These are phyloP conservation scores for Penicillium manginii DNA, from an alignment of 495 filamentous ascomycete genomes.

Conservation along the genomic window DNA sequence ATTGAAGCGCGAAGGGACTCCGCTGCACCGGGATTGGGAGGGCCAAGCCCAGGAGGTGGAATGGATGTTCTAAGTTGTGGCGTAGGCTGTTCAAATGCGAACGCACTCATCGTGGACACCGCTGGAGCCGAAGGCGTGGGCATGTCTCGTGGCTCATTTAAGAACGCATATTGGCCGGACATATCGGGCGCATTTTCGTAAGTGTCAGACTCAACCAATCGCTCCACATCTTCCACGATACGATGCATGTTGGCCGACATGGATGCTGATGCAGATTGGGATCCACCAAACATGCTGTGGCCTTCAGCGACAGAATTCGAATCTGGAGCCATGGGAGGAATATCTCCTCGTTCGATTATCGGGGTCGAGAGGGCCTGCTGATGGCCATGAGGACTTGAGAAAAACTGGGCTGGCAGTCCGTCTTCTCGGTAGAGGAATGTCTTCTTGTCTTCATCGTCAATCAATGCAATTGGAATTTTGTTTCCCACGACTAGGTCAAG, in stretches of 20 bases:
- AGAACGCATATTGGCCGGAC: constrained; percentile 30
- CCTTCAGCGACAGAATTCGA: constrained; percentile 37
- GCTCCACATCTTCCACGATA: constrained; percentile 64
- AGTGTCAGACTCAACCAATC: constrained; percentile 61
- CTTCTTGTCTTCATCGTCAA: constrained; percentile 52
- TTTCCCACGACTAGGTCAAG: constrained; percentile 59
- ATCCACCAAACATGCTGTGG: constrained; percentile 45
- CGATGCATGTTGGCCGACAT: constrained; percentile 57
- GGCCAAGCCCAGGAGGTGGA: constrained; percentile 44
- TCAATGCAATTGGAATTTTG: constrained; percentile 49
- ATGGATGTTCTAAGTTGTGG: constrained; percentile 34
- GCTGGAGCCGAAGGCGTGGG: constrained; percentile 33
- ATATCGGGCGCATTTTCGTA: constrained; percentile 47
- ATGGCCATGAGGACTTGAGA: constrained; percentile 45
- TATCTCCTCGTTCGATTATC: constrained; percentile 50
- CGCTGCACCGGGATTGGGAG: constrained; percentile 28
- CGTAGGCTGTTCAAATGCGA: constrained; percentile 30
- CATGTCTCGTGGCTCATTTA: constrained; percentile 28
- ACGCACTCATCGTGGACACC: constrained; percentile 25
- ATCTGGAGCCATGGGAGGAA: constrained; percentile 38
- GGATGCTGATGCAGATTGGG: constrained; percentile 51
- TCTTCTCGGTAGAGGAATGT: constrained; percentile 62
- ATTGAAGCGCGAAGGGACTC: constrained; percentile 30
- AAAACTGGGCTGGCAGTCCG: constrained; percentile 53
- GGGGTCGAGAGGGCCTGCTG: constrained; percentile 42